Percentiles rank a stretch among this genome's conserved stretches.
phyloP scores from a whole-genome alignment of 2,329 filamentous ascomycete species.

The Botrytis deweyae region DNA sequence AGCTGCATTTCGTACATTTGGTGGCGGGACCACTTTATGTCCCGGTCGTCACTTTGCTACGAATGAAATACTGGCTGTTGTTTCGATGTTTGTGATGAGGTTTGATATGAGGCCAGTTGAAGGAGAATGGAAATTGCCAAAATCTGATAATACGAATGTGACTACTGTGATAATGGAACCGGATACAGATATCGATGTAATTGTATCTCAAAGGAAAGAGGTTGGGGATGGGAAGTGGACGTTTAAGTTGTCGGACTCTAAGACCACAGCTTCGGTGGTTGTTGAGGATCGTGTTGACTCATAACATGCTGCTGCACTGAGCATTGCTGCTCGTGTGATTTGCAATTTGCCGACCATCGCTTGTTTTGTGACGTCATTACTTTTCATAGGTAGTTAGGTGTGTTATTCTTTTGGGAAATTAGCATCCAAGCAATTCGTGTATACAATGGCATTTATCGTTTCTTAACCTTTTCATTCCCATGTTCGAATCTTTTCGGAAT shows the following conservation, averaged over 20 bases:
- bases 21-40: slow-evolving; percentile 39
- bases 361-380: background rate
- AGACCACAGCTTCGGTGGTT: background rate
- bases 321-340: background rate
- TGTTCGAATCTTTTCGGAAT: background rate
- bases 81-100: slow-evolving; percentile 39
- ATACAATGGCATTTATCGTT: background rate
- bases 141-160: slow-evolving; percentile 4
- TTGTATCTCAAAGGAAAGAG: slow-evolving; percentile 23
- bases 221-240: background rate
- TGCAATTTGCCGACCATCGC: background rate
- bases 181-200: slow-evolving; percentile 17
- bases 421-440: background rate
- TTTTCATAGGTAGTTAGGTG: background rate
- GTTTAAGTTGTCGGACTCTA: slow-evolving; percentile 5
- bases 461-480: background rate
- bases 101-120: slow-evolving; percentile 33
- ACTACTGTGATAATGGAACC: slow-evolving; percentile 12
- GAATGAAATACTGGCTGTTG: slow-evolving; percentile 39
- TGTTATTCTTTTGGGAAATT: background rate
- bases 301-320: background rate
- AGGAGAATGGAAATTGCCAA: background rate
- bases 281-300: slow-evolving; percentile 6
- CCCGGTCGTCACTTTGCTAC: slow-evolving; percentile 43
- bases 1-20: slow-evolving; percentile 40